Base-by-base conservation (phyloP, 495 filamentous ascomycete species). In the Parathielavia hyrcaniae region DNA sequence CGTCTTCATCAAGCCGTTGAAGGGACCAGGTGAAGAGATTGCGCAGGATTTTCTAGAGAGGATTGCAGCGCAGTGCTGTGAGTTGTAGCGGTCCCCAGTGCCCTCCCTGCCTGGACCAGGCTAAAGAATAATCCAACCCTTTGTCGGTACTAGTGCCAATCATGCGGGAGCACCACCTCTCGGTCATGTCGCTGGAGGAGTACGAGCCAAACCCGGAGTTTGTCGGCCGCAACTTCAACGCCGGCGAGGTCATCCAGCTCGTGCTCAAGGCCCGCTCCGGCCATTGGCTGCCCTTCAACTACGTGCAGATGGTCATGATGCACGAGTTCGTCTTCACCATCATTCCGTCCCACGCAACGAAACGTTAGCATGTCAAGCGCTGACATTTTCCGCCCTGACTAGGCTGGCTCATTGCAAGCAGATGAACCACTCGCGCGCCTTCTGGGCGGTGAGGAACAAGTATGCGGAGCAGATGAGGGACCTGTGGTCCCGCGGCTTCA, bases 251-350 rank as follows among this genome's bases (percentile, higher is more conserved):
- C 40, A 80, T 92, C 50, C 87, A 92, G 67, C 76, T 92, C 2
- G 88, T 92, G 12, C 79, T 92, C 38, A 83, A 83, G 62, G 77
- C 83, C 5, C 78, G 75, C 0, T 76, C 75, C 0, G 81, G 83
- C 7, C 73, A 77, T 53, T 92, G 89, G 89, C 72, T 92, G 32
- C 83, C 85, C 2, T 88, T 91, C 64, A 71, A 80, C 48, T 84
- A 85, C 57, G 86, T 92, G 16, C 85, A 89, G 73, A 89, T 91
- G 83, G 86, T 91, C 35, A 91, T 91, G 87, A 87, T 89, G 81
- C 87, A 89, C 63, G 80, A 83, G 76, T 75, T 49, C 23, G 65
- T 64, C n/a, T n/a, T n/a, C n/a, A n/a, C n/a, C n/a, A n/a, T n/a
- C n/a, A n/a, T n/a, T 41, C 30, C 43, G 12, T 45, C 39, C n/a